phyloP scores from a whole-genome alignment of 129 eudicot genomes.

The Ambrosia artemisiifolia region DNA sequence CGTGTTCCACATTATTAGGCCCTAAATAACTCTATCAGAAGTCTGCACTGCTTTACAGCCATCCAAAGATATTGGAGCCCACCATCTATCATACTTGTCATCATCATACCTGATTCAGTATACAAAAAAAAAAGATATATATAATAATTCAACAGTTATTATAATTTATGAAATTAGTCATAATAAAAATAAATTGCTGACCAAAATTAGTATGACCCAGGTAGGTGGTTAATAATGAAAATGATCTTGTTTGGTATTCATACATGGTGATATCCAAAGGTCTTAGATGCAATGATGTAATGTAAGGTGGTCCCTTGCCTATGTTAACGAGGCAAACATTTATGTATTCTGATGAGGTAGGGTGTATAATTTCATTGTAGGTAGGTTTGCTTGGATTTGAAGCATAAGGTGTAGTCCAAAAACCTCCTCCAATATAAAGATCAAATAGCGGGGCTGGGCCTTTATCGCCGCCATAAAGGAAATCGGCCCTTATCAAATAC shows the following conservation, averaged over 20 bases:
- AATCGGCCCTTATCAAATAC: slow-evolving; percentile 32
- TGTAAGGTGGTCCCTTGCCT: slow-evolving; percentile 27
- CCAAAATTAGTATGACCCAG: no score
- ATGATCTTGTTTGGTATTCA: neutral
- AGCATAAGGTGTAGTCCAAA: slow-evolving; percentile 30
- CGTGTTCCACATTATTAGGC: neutral
- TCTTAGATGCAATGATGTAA: slow-evolving; percentile 23
- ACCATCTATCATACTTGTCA: slow-evolving; percentile 14
- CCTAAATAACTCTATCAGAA: neutral
- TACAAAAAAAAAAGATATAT: no score
- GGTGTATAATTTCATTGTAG: slow-evolving; percentile 32
- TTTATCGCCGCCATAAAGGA: slow-evolving; percentile 38
- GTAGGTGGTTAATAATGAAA: neutral
- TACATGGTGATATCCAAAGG: neutral
- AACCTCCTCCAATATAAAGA: slow-evolving; percentile 35
- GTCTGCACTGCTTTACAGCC: neutral
- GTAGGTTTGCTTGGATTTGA: neutral
- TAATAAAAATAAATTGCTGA: no score
- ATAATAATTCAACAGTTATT: no score
- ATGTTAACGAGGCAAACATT: neutral
- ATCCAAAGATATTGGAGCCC: neutral
- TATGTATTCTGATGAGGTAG: slow-evolving; percentile 20
- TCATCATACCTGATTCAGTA: slow-evolving; percentile 32
- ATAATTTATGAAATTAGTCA: no score
- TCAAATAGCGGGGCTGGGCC: slow-evolving; percentile 31